phyloP scores from a whole-genome alignment of 2,329 filamentous ascomycete genomes.

The Alternaria rosae region DNA sequence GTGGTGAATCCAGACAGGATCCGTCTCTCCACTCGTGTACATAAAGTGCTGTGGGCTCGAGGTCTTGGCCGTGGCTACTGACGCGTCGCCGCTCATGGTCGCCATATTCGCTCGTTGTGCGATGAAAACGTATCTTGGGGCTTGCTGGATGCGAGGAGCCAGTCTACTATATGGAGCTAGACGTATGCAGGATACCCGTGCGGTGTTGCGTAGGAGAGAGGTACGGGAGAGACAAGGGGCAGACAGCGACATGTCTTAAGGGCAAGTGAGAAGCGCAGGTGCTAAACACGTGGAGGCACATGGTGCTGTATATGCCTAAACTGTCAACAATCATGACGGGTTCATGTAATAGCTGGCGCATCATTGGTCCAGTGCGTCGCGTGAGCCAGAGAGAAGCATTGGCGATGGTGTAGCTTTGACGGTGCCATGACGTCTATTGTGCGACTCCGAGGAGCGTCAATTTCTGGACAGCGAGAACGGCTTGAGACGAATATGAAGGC shows the following conservation, averaged over 20 bases:
- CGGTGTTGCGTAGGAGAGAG: slow-evolving; percentile 10
- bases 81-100: slow-evolving; percentile 10
- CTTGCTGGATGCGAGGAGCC: background rate
- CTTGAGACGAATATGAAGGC: background rate
- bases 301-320: slow-evolving; percentile 4
- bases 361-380: slow-evolving; percentile 14
- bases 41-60: slow-evolving; percentile 46
- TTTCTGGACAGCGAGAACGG: background rate
- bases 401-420: slow-evolving; percentile 11
- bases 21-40: slow-evolving; percentile 59
- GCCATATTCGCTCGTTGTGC: slow-evolving; percentile 24
- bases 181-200: slow-evolving; percentile 5
- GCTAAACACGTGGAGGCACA: slow-evolving; percentile 16
- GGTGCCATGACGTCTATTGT: slow-evolving; percentile 13
- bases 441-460: slow-evolving; percentile 2
- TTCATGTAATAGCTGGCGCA: slow-evolving; percentile 8
- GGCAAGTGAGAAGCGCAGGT: background rate
- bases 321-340: slow-evolving; percentile 23
- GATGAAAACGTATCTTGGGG: background rate
- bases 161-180: slow-evolving; percentile 2
- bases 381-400: background rate
- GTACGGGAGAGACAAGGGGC: slow-evolving; percentile 16
- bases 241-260: slow-evolving; percentile 25
- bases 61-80: slow-evolving; percentile 15
- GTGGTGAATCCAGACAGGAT: slow-evolving; percentile 63